Base-by-base conservation (phyloP, 2,329 filamentous ascomycete genomes). In the Xylaria sp. region DNA sequence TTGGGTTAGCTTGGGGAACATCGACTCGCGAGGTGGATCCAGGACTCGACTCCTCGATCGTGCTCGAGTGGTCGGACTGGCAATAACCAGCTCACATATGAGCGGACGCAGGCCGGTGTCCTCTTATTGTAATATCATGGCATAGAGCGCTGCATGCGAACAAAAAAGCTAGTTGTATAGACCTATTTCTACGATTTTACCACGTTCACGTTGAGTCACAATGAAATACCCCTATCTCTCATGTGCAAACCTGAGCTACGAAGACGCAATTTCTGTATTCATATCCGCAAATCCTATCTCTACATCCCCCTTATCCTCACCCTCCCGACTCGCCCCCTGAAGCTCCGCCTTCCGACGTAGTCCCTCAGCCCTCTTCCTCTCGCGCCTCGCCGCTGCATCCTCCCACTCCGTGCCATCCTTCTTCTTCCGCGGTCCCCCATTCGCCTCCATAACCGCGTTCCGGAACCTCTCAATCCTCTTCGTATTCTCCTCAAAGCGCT, bases 401-500 rank as follows among this genome's bases (percentile, higher is more conserved):
- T 87, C 84, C 83, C 84, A 84, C 60, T 76, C 74, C 52, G 73
- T 72, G 18, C 76, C 78, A 18, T 72, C 69, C 35, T 67, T 66
- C 52, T 74, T 72, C 7, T 62, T 66, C 1, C 65, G 65, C 10
- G 64, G 65, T 19, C 23, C 23, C 23, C 61, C 67, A 11, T 74
- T 64, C 51, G 73, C 72, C 9, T 71, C 71, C 57, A 70, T 65
- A 48, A 90, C 74, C 5, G 82, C 79, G 1, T 69, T 65, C 50
- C 80, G 77, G 65, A 93, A 91, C 48, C 88, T 79, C 52, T 79
- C 79, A 62, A 89, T 91, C 51, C 89, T 80, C 67, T 84, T 84
- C 18, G 75, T 73, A 66, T 93, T 94, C 71, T 88, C 84, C 7
- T 70, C 74, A 68, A 94, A 93, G 54, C 89, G 80, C 71, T 91